Base-by-base conservation (phyloP, 257 asterid genomes). In the Knoxia roxburghii region DNA sequence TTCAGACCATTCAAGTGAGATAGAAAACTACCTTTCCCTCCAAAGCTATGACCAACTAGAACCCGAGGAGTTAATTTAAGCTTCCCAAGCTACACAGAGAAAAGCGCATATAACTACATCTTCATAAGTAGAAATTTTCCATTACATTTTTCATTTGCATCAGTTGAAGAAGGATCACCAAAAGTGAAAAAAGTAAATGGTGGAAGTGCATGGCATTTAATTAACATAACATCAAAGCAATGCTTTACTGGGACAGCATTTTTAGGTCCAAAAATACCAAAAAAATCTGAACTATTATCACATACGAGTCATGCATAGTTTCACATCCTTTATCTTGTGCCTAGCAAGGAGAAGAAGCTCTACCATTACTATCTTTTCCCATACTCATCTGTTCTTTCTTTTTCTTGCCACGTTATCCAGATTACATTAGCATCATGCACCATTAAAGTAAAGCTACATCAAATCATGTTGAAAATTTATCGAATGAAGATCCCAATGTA, bases 1-100 rank as follows among this genome's bases (percentile, higher is more conserved):
- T 71, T 30, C 35, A 59, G 48, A 32, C 50, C 23, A 40, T 32
- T 14, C 49, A 40, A 54, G 67, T 64, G 20, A 61, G 33, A 69
- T 61, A 68, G 58, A 49, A 65, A 69, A 45, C 69, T 86, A 93
- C 99, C 99, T 93, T 93, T 93, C 65, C 99, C 99, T 58, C 99
- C 97, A 78, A 93, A 93, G 85, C 97, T 93, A 81, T 93, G 99
- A 78, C 99, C 99, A 75, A 90, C 92, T 61, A 93, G 65, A 63
- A 90, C 97, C 66, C 96, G 86, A 71, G 99, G 99, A 78, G 95
- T 88, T 68, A 93, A 82, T 82, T 82, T 93, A 82, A 93, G 86
- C 70, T 56, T 81, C 67, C 95, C 95, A 74, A 93, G 96, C 97
- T 93, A 76, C 68, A 61, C 30, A 79, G 62, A 64, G 56, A 64